A percentile compares a stretch with the other conserved stretches of the same genome.
Conservation (phyloP, 495 filamentous ascomycete genomes). For the Podospora fimiseda region DNA sequence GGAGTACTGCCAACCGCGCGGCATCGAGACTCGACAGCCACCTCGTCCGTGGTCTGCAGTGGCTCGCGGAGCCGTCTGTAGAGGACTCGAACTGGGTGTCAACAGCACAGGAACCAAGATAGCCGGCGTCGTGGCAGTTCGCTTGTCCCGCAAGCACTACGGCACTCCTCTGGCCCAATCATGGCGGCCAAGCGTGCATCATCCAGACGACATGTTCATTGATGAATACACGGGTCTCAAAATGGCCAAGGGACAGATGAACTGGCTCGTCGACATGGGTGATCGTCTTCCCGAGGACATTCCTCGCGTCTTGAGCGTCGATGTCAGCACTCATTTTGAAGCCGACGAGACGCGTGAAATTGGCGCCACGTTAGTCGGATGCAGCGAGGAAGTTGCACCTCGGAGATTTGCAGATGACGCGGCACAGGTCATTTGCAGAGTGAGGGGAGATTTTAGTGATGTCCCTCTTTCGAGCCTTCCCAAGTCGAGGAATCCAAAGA, state of each 20-base stretch:
- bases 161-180: conserved; percentile 5
- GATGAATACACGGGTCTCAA: conserved; percentile 10
- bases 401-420: conserved; percentile 3
- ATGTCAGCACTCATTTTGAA: conserved; percentile 6
- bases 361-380: neutral
- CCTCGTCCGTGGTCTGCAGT: conserved; percentile 5
- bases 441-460: conserved; percentile 10
- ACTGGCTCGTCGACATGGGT: conserved; percentile 9
- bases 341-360: conserved; percentile 4
- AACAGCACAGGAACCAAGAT: neutral
- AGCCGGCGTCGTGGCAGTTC: conserved; percentile 9
- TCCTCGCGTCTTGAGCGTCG: conserved; percentile 5
- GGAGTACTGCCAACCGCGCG: conserved; percentile 12
- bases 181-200: conserved; percentile 5
- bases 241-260: conserved; percentile 14
- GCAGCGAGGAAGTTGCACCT: neutral
- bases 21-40: conserved; percentile 11
- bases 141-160: conserved; percentile 11
- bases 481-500: neutral
- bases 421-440: conserved; percentile 9
- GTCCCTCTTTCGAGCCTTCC: conserved; percentile 8
- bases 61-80: conserved; percentile 7
- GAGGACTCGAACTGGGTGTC: conserved; percentile 2
- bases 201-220: conserved; percentile 6
- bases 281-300: conserved; percentile 9